Evolutionary conservation across 148 eudicot genomes (phyloP), one percentile per base, ranked within the genome.

Genomic region (Polygonum maritimum): DNA sequence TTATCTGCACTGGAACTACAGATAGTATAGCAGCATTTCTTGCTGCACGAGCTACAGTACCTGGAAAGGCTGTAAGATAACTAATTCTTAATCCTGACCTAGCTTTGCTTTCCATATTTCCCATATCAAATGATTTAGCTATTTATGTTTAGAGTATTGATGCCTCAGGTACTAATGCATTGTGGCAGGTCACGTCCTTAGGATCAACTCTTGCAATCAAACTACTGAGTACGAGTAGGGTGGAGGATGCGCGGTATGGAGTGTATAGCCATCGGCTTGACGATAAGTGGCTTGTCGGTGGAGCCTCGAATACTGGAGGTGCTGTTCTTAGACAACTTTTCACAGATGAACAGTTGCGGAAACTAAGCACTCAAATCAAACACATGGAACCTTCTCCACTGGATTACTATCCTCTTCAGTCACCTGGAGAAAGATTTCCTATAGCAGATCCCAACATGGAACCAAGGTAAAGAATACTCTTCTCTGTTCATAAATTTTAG

Each of bases 141-240:
- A 67, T 63, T 4, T 33, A 11, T 9, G 62, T 5, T 5, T 18
- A 9, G 26, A 31, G 4, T 4, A 60, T 18, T 19, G 47, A 51
- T 51, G 8, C 8, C 36, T 36, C 26, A 1, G 22, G 12, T 62
- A 31, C 0, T 62, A 26, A 63, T 38, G 15, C 11, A 14, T 2
- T 38, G 14, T 60, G 10, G 18, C 73, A 96, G 99, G 99, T 96
- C 41, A 96, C 99, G 1, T 96, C 99, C 74, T 77, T 96, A 81
- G 99, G 99, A 74, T 96, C 99, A 81, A 96, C 99, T 74, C 93
- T 96, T 65, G 98, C 99, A n/a, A 91, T 96, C 65, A 96, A 92
- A 84, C 85, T 92, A 51, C 86, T 96, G 49, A 96, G 99, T 84
- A 91, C 91, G 48, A 91, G 51, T 41, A 89, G 93, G 80, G 86